phyloP scores from a whole-genome alignment of 441 rosid species.

The Breynia disticha region DNA sequence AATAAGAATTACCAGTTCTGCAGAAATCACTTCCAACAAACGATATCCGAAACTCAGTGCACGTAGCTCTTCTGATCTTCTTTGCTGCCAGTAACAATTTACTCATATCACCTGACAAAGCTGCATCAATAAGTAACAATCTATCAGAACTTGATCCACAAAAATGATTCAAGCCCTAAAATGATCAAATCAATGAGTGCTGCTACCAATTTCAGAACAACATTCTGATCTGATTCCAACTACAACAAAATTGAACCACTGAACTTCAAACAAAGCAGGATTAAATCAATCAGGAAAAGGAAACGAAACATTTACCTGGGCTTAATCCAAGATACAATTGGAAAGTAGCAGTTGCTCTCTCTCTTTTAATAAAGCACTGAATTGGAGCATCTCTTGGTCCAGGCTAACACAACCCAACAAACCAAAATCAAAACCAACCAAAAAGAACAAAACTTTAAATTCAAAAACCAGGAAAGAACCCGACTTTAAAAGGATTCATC shows the following conservation, averaged over 20 bases:
- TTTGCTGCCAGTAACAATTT: slow-evolving; percentile 72
- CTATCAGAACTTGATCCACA: neutral
- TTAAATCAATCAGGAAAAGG: neutral
- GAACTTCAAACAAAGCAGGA: neutral
- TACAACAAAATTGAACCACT: neutral
- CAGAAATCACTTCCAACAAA: slow-evolving; percentile 57
- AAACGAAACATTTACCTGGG: slow-evolving; percentile 47
- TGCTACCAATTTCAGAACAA: neutral
- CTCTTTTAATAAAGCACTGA: slow-evolving; percentile 83
- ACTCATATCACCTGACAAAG: slow-evolving; percentile 69
- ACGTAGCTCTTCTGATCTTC: slow-evolving; percentile 58
- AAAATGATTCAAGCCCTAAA: neutral
- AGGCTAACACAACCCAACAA: slow-evolving; percentile 39
- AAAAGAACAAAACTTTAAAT: neutral
- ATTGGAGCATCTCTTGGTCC: slow-evolving; percentile 80
- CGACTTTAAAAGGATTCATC: no score
- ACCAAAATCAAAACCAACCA: neutral
- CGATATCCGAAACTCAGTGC: slow-evolving; percentile 66
- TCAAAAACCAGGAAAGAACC: neutral
- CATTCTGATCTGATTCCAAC: no score
- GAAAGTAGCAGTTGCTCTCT: slow-evolving; percentile 55
- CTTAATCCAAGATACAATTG: slow-evolving; percentile 69
- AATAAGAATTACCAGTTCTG: slow-evolving; percentile 39
- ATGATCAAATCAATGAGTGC: neutral
- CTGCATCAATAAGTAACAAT: slow-evolving; percentile 25